Evolutionary conservation across 202 grass and related monocot genomes (phyloP).

Genomic region (Digitaria exilis): DNA sequence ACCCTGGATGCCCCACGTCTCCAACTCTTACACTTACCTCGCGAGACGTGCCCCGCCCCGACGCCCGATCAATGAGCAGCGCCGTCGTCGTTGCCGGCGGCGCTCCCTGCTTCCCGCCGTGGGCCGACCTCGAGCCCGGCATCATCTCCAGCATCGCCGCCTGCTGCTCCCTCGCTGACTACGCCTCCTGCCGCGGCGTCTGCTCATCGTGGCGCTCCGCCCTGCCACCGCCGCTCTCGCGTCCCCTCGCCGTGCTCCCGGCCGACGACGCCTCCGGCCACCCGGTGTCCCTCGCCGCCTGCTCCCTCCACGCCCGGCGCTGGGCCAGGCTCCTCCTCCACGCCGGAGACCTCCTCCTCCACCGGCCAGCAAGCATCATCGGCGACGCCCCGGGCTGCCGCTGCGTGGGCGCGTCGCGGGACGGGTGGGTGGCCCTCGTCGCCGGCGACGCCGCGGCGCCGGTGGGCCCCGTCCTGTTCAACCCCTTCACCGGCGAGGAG

Average conservation of each 20-base stretch:
- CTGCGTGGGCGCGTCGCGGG: conserved; percentile 21
- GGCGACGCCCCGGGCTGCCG: neutral
- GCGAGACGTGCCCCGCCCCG: neutral
- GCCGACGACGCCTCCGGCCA: neutral
- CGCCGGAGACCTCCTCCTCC: neutral
- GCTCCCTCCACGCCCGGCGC: neutral
- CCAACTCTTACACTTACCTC: neutral
- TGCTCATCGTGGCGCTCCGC: conserved; percentile 14
- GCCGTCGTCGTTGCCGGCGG: neutral
- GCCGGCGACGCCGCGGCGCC: neutral
- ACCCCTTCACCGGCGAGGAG: conserved; percentile 32
- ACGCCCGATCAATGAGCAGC: neutral
- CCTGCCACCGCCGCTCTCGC: conserved; percentile 9
- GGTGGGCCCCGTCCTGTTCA: neutral
- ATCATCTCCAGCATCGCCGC: conserved; percentile 6
- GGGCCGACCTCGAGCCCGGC: conserved; percentile 14
- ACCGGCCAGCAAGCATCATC: neutral
- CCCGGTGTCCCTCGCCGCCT: conserved; percentile 12
- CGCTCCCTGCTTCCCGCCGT: neutral
- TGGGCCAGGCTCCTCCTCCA: neutral
- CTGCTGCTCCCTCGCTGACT: neutral
- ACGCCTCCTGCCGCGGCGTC: conserved; percentile 8
- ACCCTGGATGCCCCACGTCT: neutral
- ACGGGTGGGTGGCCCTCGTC: conserved; percentile 32
- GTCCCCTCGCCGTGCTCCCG: conserved; percentile 1